Conservation (phyloP, 176 grass and related monocot species). For the Oropetium thomaeum region DNA sequence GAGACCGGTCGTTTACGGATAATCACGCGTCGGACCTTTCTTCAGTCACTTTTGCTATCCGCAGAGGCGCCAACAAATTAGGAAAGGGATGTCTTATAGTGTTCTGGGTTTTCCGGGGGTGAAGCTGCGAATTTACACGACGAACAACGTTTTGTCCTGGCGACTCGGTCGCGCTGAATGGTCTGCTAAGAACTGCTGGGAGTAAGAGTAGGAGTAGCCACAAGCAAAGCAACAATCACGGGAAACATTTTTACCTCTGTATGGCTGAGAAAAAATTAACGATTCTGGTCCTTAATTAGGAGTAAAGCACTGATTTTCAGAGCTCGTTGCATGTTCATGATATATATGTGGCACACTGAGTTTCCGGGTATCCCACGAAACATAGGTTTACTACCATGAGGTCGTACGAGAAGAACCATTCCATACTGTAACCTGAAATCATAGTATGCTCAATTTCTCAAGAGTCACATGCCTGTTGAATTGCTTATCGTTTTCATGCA, state of each 20-base stretch:
- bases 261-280: not conserved
- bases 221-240: not conserved
- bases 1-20: not conserved
- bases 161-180: slow-evolving; percentile 26
- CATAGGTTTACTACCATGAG: not conserved
- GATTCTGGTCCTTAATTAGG: not conserved
- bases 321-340: not conserved
- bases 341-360: not conserved
- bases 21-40: not conserved
- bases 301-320: not conserved
- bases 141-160: slow-evolving; percentile 11
- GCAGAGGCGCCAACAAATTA: not conserved
- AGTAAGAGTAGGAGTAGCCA: not conserved
- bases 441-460: slow-evolving; percentile 8
- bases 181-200: not conserved
- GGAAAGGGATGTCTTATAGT: not conserved
- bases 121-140: not conserved
- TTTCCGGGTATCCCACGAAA: not conserved
- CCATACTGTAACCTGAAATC: not conserved
- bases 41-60: not conserved
- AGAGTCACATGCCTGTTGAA: slow-evolving; percentile 10
- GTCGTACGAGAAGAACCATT: not conserved
- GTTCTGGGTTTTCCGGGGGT: not conserved
- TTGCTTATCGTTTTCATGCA: slow-evolving; percentile 2
- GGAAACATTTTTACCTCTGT: not conserved